Base-by-base conservation (phyloP, 2,329 filamentous ascomycete species). In the Aspergillus caelatus region DNA sequence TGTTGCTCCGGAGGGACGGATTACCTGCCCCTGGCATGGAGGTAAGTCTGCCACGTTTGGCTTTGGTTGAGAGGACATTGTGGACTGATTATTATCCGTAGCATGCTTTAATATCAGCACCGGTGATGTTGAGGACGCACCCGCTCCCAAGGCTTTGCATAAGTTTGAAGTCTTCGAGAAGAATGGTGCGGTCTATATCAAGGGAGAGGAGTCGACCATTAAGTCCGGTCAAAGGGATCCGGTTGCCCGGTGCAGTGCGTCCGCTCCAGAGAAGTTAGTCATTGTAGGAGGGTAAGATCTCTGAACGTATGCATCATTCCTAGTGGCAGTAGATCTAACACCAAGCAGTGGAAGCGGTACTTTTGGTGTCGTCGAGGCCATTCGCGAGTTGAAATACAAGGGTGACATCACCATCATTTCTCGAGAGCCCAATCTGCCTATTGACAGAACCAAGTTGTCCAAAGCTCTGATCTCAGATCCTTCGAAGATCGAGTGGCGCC, bases 1-100 rank as follows among this genome's bases (percentile, higher is more conserved):
- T 9, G 80, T 99, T 67, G 92, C 92, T 9, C 87, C 88, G 3
- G 89, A 91, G 69, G 95, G 95, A 6, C 86, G 93, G 57, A 79
- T 99, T 66, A 97, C 92, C 8, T 99, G 95, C 77, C 93, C 94
- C 4, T 98, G 95, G 95, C 94, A 98, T 77, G 94, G 94, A 82
- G 93, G 92, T 95, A 76, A 68, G 84, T 77, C 21, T 54, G n/a
- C 34, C 55, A 16, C n/a, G 32, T 16, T 32, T 54, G n/a, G 43
- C 34, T 32, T 12, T 11, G 4, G 48, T 55, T 19, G 41, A 19
- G 41, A 59, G 23, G 23, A 52, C 62, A 14, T 16, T 16, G 34
- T 64, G n/a, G 43, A 68, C 55, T 72, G 55, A 69, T 55, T 21
- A 56, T 48, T 30, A 34, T n/a, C 16, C 48, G 58, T 67, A 94